Evolutionary conservation across 495 filamentous ascomycete genomes (phyloP).

Genomic region (Podospora conica): DNA sequence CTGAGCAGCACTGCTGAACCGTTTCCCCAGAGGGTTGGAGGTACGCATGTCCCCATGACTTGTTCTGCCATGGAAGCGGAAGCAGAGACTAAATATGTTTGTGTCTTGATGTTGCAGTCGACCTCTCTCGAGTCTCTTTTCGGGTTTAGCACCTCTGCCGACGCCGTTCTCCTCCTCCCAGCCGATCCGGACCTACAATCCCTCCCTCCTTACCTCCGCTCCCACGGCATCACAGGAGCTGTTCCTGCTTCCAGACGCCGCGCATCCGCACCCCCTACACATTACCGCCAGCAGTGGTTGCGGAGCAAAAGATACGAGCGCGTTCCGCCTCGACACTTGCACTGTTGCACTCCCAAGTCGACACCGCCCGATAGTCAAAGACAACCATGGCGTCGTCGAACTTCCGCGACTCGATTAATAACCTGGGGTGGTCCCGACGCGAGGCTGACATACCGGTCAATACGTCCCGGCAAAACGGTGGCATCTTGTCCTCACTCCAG

Average conservation of each 20-base stretch:
- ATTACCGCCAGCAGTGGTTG: not conserved
- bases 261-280: not conserved
- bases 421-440: constrained; percentile 88
- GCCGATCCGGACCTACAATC: not conserved
- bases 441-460: constrained; percentile 72
- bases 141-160: constrained; percentile 8
- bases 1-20: constrained; percentile 12
- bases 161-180: constrained; percentile 1
- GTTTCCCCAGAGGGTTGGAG: not conserved
- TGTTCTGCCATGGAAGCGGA: constrained; percentile 4
- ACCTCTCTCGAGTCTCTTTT: constrained; percentile 12
- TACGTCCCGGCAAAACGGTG: constrained; percentile 63
- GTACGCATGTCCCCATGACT: constrained; percentile 9
- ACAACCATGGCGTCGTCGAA: constrained; percentile 74
- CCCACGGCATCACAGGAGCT: not conserved
- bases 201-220: not conserved
- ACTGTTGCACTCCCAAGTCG: not conserved
- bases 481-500: constrained; percentile 68
- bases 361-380: not conserved
- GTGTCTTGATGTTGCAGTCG: constrained; percentile 1
- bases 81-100: constrained; percentile 12
- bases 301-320: not conserved
- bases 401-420: constrained; percentile 91
- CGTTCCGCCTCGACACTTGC: not conserved
- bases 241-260: not conserved